A percentile compares a stretch with the other conserved stretches of the same genome.
Conservation (phyloP, 345 rosid genomes). For the Euphorbia peplus region DNA sequence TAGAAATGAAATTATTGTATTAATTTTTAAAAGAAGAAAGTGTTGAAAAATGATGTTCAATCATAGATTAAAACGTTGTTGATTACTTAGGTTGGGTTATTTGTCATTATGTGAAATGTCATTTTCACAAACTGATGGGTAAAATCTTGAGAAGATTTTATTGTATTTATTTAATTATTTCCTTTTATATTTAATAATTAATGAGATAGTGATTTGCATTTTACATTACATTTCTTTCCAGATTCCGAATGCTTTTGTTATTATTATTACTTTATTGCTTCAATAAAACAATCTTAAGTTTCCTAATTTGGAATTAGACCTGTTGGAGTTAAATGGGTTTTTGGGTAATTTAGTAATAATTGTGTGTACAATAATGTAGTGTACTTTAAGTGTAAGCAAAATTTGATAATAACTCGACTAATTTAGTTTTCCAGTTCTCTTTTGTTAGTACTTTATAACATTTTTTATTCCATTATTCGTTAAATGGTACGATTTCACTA, state of each 20-base stretch:
- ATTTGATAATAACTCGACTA: too few species aligned
- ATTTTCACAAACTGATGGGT: constrained; percentile 24
- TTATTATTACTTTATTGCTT: background rate
- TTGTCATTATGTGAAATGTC: constrained; percentile 20
- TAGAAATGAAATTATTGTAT: too few species aligned
- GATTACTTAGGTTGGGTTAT: background rate
- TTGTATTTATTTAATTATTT: background rate
- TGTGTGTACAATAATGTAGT: too few species aligned
- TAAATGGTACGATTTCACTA: too few species aligned
- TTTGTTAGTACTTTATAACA: too few species aligned
- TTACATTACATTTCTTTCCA: constrained; percentile 20
- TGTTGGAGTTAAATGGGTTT: too few species aligned
- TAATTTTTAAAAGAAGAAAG: background rate
- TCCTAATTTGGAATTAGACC: too few species aligned
- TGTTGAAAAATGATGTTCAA: constrained; percentile 1
- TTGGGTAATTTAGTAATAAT: too few species aligned
- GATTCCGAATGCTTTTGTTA: background rate
- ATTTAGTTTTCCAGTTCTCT: too few species aligned
- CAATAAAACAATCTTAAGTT: too few species aligned
- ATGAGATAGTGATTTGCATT: constrained; percentile 4
- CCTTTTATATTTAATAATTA: constrained; percentile 7
- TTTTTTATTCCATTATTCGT: too few species aligned
- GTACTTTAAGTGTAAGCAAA: too few species aligned
- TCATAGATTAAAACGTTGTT: constrained; percentile 22
- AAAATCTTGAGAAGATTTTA: constrained; percentile 31